These are phyloP conservation scores for Rhodotorula glutinis DNA, from an alignment of 1,284 basidiomycete genomes.

Conservation along the genomic window DNA sequence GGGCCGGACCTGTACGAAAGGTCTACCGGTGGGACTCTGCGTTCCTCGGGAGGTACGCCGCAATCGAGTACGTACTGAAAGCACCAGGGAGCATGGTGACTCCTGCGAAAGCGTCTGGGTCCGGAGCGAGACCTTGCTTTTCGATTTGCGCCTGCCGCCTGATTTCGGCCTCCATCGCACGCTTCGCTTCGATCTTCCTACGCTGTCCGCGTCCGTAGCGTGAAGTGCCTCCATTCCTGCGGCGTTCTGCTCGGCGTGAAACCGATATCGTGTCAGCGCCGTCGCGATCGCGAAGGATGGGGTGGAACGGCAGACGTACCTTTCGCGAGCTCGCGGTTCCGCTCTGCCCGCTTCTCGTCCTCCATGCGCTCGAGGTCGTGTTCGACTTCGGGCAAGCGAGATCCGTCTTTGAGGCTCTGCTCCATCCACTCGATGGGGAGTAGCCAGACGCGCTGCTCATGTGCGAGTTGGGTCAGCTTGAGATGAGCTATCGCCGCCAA, in stretches of 20 bases:
- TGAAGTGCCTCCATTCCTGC: not conserved
- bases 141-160: not conserved
- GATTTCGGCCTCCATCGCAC: not conserved
- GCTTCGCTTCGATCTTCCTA: not conserved
- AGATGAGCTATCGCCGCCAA: no score
- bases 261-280: not conserved
- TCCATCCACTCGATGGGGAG: slow-evolving; percentile 10
- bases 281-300: not conserved
- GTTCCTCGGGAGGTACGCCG: no score
- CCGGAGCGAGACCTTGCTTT: not conserved
- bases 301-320: not conserved
- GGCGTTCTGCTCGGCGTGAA: not conserved
- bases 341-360: not conserved
- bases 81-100: not conserved
- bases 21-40: no score
- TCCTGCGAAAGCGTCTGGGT: slow-evolving; percentile 1
- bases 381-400: not conserved
- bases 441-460: slow-evolving; percentile 16
- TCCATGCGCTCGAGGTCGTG: slow-evolving; percentile 5
- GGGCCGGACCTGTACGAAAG: no score
- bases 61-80: no score
- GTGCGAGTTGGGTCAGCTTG: not conserved
- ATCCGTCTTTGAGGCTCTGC: not conserved
- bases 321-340: not conserved
- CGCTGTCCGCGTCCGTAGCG: slow-evolving; percentile 7